Conservation (phyloP, 2,329 filamentous ascomycete species). For the Fragosphaeria purpurea region DNA sequence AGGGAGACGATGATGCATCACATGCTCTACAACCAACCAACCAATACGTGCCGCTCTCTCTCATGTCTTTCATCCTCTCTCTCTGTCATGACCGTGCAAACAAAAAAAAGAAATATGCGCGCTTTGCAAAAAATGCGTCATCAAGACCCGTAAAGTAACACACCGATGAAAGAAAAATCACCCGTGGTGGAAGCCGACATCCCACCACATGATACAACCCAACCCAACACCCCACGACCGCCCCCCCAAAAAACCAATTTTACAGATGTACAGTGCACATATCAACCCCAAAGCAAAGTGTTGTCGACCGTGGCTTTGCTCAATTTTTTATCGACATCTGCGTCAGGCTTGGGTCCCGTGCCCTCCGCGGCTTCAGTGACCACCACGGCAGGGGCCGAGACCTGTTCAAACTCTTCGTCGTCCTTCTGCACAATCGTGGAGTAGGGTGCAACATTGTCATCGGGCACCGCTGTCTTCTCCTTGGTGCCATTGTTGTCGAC, state of each 20-base stretch:
- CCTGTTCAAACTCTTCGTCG: constrained; percentile 22
- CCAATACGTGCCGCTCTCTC: too few relatives aligned
- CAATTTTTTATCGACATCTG: neutral
- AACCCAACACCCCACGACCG: too few relatives aligned
- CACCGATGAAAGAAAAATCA: too few relatives aligned
- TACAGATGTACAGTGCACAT: too few relatives aligned
- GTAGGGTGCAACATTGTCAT: constrained; percentile 14
- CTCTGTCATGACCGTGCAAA: too few relatives aligned
- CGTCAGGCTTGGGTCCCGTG: neutral
- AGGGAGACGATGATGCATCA: too few relatives aligned
- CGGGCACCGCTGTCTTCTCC: neutral
- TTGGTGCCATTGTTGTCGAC: neutral
- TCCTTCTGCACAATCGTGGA: constrained; percentile 19
- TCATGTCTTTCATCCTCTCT: too few relatives aligned
- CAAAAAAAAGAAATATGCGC: neutral
- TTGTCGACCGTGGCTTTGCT: neutral
- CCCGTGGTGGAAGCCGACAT: too few relatives aligned
- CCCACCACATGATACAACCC: too few relatives aligned
- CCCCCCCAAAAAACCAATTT: too few relatives aligned
- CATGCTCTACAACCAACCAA: too few relatives aligned
- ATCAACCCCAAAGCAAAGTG: constrained; percentile 7
- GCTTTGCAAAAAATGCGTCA: neutral
- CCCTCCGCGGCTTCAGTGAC: neutral
- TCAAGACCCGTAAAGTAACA: neutral
- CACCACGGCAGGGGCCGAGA: constrained; percentile 12